A percentile compares a stretch with the other conserved stretches of the same genome.
Conservation (phyloP, 768 basidiomycete genomes). For the Leccinum imitatum region DNA sequence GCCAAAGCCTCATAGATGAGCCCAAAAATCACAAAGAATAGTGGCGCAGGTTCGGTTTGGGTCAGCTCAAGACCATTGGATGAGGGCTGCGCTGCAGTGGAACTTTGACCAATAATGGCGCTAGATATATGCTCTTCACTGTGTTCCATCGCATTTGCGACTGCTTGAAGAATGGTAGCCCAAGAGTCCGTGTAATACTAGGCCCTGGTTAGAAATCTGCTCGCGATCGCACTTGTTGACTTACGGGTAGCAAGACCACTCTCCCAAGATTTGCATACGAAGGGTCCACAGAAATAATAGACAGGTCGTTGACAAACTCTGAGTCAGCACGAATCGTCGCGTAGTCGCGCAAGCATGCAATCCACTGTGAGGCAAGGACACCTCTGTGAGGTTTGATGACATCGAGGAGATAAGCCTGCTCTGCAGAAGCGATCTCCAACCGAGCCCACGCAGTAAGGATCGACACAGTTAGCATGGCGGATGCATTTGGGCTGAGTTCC, state of each 20-base stretch:
- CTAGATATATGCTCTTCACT: constrained; percentile 66
- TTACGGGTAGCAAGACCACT: constrained; percentile 87
- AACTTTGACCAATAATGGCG: constrained; percentile 73
- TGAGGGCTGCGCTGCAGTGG: constrained; percentile 18
- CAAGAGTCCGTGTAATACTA: constrained; percentile 90
- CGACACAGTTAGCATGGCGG: constrained; percentile 91
- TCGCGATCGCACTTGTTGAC: constrained; percentile 27
- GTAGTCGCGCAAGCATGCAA: constrained; percentile 87
- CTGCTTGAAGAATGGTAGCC: constrained; percentile 80
- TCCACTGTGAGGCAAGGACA: constrained; percentile 81
- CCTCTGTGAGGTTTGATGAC: constrained; percentile 81
- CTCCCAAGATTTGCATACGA: constrained; percentile 86
- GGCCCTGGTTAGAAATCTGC: background rate
- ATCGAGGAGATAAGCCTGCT: constrained; percentile 72
- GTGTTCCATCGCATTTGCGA: constrained; percentile 74
- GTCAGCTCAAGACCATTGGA: constrained; percentile 23
- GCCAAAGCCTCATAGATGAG: constrained; percentile 90
- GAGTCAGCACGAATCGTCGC: constrained; percentile 88
- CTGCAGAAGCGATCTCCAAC: constrained; percentile 72
- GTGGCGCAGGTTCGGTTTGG: constrained; percentile 63
- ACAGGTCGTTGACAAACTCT: constrained; percentile 75
- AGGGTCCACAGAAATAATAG: constrained; percentile 73
- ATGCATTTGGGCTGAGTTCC: constrained; percentile 90
- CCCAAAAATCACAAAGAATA: constrained; percentile 91
- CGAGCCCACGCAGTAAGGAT: constrained; percentile 96